These are phyloP conservation scores for Cercospora zeae-maydis DNA, from an alignment of 2,329 filamentous ascomycete species.

Conservation along the genomic window DNA sequence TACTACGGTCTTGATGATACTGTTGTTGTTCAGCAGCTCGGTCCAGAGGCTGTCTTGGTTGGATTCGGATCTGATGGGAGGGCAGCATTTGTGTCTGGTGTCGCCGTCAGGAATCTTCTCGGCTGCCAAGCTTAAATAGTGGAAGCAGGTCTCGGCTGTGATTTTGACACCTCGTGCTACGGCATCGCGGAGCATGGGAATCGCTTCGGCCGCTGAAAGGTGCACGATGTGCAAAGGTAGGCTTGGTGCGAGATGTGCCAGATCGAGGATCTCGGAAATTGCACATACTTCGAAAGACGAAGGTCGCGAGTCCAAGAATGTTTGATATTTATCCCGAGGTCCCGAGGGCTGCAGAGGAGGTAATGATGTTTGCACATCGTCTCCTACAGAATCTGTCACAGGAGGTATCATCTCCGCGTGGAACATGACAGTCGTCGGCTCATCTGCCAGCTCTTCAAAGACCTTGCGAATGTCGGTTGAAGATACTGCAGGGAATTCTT, in stretches of 20 bases:
- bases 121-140: conserved; percentile 81
- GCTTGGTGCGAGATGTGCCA: conserved; percentile 74
- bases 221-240: conserved; percentile 92
- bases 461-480: conserved; percentile 72
- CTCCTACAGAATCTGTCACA: conserved; percentile 72
- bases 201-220: conserved; percentile 81
- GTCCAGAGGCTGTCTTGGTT: conserved; percentile 88
- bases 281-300: conserved; percentile 88
- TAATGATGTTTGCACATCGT: conserved; percentile 64
- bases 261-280: conserved; percentile 76
- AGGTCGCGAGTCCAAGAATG: conserved; percentile 87
- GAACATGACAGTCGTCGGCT: conserved; percentile 93
- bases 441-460: conserved; percentile 74
- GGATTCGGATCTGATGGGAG: conserved; percentile 74
- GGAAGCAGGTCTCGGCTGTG: conserved; percentile 93
- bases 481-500: conserved; percentile 92
- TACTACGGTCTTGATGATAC: conserved; percentile 86
- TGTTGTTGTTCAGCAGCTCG: conserved; percentile 67
- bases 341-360: conserved; percentile 69
- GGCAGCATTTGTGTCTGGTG: conserved; percentile 92
- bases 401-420: conserved; percentile 98
- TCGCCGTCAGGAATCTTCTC: conserved; percentile 81
- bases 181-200: conserved; percentile 73
- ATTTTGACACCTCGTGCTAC: conserved; percentile 73
- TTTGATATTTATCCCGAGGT: conserved; percentile 73